Percentiles rank a stretch among this genome's conserved stretches.
Evolutionary conservation across 2,329 filamentous ascomycete genomes (phyloP).

Genomic region (Elsinoe australis): DNA sequence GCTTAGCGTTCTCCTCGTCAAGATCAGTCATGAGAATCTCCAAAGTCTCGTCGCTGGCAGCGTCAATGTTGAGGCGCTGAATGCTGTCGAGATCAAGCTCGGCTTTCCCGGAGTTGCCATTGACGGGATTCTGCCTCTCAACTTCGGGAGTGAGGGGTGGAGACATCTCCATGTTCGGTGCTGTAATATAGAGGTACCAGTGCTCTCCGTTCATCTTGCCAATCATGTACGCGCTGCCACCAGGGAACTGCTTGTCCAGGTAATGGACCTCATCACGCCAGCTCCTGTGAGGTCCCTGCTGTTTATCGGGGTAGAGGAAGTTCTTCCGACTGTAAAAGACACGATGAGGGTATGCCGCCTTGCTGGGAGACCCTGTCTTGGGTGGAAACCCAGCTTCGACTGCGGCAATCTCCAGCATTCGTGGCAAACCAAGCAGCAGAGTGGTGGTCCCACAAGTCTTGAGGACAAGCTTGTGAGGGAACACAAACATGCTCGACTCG

Average conservation of each 20-base stretch:
- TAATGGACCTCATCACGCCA: constrained; percentile 95
- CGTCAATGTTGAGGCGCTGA: constrained; percentile 29
- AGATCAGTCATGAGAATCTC: constrained; percentile 63
- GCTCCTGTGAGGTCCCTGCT: constrained; percentile 89
- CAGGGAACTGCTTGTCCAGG: constrained; percentile 82
- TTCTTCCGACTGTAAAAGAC: constrained; percentile 99
- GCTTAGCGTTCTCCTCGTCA: constrained; percentile 57
- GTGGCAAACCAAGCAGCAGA: constrained; percentile 77
- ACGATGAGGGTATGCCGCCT: constrained; percentile 80
- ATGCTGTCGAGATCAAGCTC: constrained; percentile 23
- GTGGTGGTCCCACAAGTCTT: constrained; percentile 99
- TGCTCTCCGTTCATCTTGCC: constrained; percentile 99
- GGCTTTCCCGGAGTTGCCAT: constrained; percentile 34
- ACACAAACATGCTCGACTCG: constrained; percentile 99
- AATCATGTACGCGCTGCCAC: constrained; percentile 97
- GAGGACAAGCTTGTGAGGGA: constrained; percentile 97
- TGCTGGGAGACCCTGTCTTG: constrained; percentile 48
- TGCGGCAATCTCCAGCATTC: constrained; percentile 86
- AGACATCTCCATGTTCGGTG: constrained; percentile 69
- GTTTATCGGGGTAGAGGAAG: constrained; percentile 89
- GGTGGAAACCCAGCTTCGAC: constrained; percentile 79
- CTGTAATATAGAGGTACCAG: constrained; percentile 97
- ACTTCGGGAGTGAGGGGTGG: constrained; percentile 67
- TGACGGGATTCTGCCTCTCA: constrained; percentile 47
- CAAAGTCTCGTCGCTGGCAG: constrained; percentile 64